Conservation (phyloP, 1,284 basidiomycete genomes). For the Cutaneotrichosporon daszewskae region DNA sequence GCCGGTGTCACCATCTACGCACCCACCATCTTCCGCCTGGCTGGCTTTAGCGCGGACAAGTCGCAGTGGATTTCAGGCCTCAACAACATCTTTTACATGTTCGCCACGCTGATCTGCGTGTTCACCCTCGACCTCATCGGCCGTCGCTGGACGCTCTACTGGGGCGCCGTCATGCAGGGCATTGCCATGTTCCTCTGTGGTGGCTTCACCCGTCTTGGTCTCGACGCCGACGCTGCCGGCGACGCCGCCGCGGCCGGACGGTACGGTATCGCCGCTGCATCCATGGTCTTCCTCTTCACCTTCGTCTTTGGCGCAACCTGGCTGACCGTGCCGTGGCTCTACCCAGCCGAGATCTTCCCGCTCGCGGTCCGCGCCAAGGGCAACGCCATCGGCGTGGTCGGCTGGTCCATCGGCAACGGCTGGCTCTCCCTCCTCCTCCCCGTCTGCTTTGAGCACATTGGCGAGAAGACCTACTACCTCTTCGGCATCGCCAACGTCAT, state of each 20-base stretch:
- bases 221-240: slow-evolving; percentile 14
- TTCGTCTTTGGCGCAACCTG: slow-evolving; percentile 32
- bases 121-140: slow-evolving; percentile 26
- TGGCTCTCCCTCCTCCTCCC: slow-evolving; percentile 27
- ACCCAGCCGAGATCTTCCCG: slow-evolving; percentile 39
- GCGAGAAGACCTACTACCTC: slow-evolving; percentile 26
- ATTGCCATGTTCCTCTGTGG: slow-evolving; percentile 46
- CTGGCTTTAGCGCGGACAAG: slow-evolving; percentile 33
- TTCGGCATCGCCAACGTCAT: slow-evolving; percentile 14
- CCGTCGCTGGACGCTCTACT: slow-evolving; percentile 28
- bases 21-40: slow-evolving; percentile 22
- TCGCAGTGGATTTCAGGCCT: slow-evolving; percentile 32
- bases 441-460: slow-evolving; percentile 23
- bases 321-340: slow-evolving; percentile 36
- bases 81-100: slow-evolving; percentile 39
- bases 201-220: slow-evolving; percentile 22
- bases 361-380: slow-evolving; percentile 32
- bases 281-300: slow-evolving; percentile 31
- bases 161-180: slow-evolving; percentile 24
- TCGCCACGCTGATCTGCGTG: slow-evolving; percentile 38
- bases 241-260: slow-evolving; percentile 11
- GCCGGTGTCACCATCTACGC: slow-evolving; percentile 20
- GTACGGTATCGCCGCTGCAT: slow-evolving; percentile 24
- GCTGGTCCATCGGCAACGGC: slow-evolving; percentile 37
- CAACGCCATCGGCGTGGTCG: slow-evolving; percentile 31